Evolutionary conservation across 2,329 filamentous ascomycete genomes (phyloP).

Genomic region (Colletotrichum graminicola): DNA sequence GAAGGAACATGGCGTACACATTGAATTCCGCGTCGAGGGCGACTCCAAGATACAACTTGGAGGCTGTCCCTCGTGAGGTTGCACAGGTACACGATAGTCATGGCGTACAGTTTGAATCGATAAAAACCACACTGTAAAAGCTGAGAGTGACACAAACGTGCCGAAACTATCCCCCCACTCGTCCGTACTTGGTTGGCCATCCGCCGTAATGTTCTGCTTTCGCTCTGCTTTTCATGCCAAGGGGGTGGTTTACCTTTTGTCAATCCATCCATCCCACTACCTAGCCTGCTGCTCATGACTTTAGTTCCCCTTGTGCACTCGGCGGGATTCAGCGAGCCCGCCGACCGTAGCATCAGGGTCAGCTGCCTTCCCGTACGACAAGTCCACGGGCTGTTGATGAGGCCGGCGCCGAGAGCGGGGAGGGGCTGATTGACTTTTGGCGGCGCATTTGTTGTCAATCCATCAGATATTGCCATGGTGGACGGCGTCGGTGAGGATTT

Average conservation of each 20-base stretch:
- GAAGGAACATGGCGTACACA: neutral
- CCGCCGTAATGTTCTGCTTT: constrained; percentile 1
- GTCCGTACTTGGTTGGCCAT: constrained; percentile 21
- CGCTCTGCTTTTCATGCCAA: neutral
- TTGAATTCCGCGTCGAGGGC: constrained; percentile 15
- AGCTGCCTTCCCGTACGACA: constrained; percentile 19
- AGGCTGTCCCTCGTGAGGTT: too few relatives aligned
- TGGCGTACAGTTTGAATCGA: too few relatives aligned
- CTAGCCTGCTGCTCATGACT: constrained; percentile 7
- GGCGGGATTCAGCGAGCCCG: constrained; percentile 31
- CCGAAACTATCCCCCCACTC: constrained; percentile 25
- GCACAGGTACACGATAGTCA: too few relatives aligned
- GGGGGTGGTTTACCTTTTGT: too few relatives aligned
- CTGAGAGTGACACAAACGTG: constrained; percentile 24
- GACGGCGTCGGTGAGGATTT: constrained; percentile 5
- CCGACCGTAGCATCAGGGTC: constrained; percentile 18
- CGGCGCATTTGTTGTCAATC: neutral
- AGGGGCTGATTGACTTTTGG: constrained; percentile 19
- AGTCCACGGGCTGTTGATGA: constrained; percentile 26
- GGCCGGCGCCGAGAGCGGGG: constrained; percentile 33
- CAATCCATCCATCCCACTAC: too few relatives aligned
- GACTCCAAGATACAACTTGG: neutral
- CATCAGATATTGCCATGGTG: constrained; percentile 11
- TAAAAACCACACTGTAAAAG: too few relatives aligned
- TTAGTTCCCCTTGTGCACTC: constrained; percentile 21